Conservation (phyloP, 2,329 filamentous ascomycete species). For the Aspergillus sp. region DNA sequence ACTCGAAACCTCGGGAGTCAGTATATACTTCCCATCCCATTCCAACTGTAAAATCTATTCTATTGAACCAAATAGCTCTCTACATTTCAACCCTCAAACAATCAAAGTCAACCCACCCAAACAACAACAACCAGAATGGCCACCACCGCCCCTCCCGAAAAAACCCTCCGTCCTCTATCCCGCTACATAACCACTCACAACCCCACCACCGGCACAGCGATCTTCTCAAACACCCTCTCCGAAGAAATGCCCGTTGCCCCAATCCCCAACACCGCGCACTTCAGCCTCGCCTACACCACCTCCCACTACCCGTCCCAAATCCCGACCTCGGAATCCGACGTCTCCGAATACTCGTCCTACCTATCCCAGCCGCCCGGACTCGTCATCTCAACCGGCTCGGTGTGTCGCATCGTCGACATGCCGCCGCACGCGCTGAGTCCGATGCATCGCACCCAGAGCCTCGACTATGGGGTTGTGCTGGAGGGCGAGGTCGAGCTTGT, state of each 20-base stretch:
- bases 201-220: slow-evolving; percentile 28
- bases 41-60: too few species aligned
- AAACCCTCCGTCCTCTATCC: slow-evolving; percentile 35
- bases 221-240: slow-evolving; percentile 33
- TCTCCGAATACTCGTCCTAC: slow-evolving; percentile 46
- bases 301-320: slow-evolving; percentile 46
- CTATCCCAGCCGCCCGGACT: slow-evolving; percentile 51
- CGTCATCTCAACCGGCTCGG: slow-evolving; percentile 47
- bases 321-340: slow-evolving; percentile 47
- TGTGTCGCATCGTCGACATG: slow-evolving; percentile 44
- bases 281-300: slow-evolving; percentile 52
- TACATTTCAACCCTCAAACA: too few species aligned
- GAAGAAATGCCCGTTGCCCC: slow-evolving; percentile 19
- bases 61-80: too few species aligned
- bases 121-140: slow-evolving; percentile 10
- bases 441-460: slow-evolving; percentile 52
- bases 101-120: too few species aligned
- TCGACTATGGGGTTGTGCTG: slow-evolving; percentile 54
- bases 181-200: slow-evolving; percentile 37
- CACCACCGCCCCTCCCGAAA: not conserved
- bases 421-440: slow-evolving; percentile 40
- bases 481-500: slow-evolving; percentile 52
- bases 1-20: not conserved
- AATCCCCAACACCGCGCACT: slow-evolving; percentile 44
- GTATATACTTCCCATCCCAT: too few species aligned